Conservation (phyloP, 768 basidiomycete species). For the Hortiboletus campestris region DNA sequence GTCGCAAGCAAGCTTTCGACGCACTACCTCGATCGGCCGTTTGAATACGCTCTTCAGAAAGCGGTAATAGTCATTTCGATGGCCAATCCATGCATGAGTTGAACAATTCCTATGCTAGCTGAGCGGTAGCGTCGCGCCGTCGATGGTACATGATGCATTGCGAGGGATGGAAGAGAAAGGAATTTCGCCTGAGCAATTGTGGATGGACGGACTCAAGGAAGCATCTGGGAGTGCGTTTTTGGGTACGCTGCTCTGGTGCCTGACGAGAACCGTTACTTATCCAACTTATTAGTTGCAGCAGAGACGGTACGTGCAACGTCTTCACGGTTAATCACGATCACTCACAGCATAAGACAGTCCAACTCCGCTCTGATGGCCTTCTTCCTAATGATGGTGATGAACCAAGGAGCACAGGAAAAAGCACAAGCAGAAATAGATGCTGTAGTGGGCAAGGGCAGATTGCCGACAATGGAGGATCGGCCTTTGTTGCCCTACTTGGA, state of each 20-base stretch:
- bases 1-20: not conserved
- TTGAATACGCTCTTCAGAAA: constrained; percentile 2
- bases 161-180: not conserved
- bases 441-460: constrained; percentile 1
- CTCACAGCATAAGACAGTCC: not conserved
- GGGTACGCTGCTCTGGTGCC: not conserved
- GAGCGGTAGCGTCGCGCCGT: not conserved
- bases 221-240: constrained; percentile 7
- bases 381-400: constrained; percentile 7
- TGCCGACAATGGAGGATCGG: constrained; percentile 11
- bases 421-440: constrained; percentile 10
- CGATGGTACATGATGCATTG: constrained; percentile 9
- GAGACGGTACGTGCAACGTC: not conserved
- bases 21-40: constrained; percentile 5
- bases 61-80: not conserved
- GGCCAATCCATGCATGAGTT: too few species aligned
- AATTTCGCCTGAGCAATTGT: not conserved
- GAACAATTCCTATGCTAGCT: not conserved
- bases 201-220: constrained; percentile 6
- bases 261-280: not conserved
- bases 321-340: not conserved
- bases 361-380: constrained; percentile 1
- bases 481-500: constrained; percentile 6
- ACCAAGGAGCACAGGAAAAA: constrained; percentile 2
- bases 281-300: not conserved